These are phyloP conservation scores for Zygoascus bituminiphila DNA, from an alignment of 805 yeast genomes.

Conservation along the genomic window DNA sequence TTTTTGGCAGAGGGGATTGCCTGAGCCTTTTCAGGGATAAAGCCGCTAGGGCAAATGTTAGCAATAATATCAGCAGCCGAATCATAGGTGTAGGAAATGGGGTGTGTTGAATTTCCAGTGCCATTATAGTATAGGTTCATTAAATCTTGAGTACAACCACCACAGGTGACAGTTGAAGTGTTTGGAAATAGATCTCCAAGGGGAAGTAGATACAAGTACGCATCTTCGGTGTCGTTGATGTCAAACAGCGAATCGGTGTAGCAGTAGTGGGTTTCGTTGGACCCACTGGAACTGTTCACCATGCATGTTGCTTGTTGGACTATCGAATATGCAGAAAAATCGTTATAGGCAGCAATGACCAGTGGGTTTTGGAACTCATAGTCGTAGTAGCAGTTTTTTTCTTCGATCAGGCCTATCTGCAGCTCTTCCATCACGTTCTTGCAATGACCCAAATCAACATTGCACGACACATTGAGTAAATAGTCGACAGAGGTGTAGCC, in stretches of 20 bases:
- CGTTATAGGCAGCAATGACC: slow-evolving; percentile 23
- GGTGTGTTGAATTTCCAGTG: slow-evolving; percentile 18
- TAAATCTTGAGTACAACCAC: slow-evolving; percentile 20
- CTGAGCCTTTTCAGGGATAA: slow-evolving; percentile 3
- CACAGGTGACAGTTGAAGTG: slow-evolving; percentile 17
- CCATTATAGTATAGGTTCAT: slow-evolving; percentile 21
- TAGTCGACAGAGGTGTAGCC: slow-evolving; percentile 20
- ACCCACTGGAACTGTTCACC: not conserved
- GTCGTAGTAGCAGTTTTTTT: slow-evolving; percentile 19
- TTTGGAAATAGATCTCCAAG: slow-evolving; percentile 23
- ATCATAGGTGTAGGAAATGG: slow-evolving; percentile 23
- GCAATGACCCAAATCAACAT: slow-evolving; percentile 20
- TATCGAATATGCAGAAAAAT: slow-evolving; percentile 21
- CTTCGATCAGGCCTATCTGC: slow-evolving; percentile 12
- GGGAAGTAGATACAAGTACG: slow-evolving; percentile 25
- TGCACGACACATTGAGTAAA: slow-evolving; percentile 22
- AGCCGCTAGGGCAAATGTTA: slow-evolving; percentile 16
- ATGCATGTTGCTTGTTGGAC: slow-evolving; percentile 25
- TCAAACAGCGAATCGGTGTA: slow-evolving; percentile 23
- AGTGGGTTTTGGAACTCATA: slow-evolving; percentile 21
- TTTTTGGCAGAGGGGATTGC: not conserved
- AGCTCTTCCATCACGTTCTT: slow-evolving; percentile 17
- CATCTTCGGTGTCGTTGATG: slow-evolving; percentile 17
- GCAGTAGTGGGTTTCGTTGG: slow-evolving; percentile 19
- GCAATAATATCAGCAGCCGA: slow-evolving; percentile 21